Evolutionary conservation across 805 yeast genomes (phyloP), one percentile per base, ranked within the genome.

Genomic region (Saccharomyces cerevisiae): DNA sequence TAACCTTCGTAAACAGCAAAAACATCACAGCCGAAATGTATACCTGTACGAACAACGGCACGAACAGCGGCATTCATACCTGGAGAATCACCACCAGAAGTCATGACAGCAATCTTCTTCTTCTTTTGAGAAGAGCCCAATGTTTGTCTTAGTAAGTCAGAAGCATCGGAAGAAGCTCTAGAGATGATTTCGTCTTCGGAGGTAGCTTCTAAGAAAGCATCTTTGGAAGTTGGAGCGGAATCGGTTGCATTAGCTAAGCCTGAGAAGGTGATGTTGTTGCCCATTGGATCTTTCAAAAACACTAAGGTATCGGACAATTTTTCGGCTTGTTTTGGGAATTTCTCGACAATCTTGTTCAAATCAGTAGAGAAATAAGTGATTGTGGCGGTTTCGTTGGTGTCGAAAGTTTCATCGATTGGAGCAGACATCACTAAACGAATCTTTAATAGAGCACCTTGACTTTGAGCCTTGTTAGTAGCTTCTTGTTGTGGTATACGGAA

Each of bases 71-170:
- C 92, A 72, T 90, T 89, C 99, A 94, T 94, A 65, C 99, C 99
- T 30, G 95, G 99, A 52, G 98, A 87, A 69, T 94, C 99, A 72
- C 99, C 99, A 63, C 99, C 99, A 0, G 96, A 89, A 5, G 98
- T 94, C 92, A 94, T 90, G 51, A 94, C 94, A 4, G 96, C 99
- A 59, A 94, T 88, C 53, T 68, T 68, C 62, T 66, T 66, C 61
- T 66, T 68, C 28, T 55, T 53, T 6, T 43, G 41, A 27, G 50
- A 51, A 6, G 48, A 28, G 11, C 59, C 53, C 46, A 63, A 50
- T 27, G 66, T 50, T 49, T 61, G 51, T 46, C 56, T 59, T 51
- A 65, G 57, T 28, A 53, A 29, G 28, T 57, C 51, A 14, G 57
- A 57, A 11, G 69, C 65, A 5, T 59, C 62, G 27, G 58, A 62